Conservation (phyloP, 1,284 basidiomycete genomes). For the Tilletia caries region DNA sequence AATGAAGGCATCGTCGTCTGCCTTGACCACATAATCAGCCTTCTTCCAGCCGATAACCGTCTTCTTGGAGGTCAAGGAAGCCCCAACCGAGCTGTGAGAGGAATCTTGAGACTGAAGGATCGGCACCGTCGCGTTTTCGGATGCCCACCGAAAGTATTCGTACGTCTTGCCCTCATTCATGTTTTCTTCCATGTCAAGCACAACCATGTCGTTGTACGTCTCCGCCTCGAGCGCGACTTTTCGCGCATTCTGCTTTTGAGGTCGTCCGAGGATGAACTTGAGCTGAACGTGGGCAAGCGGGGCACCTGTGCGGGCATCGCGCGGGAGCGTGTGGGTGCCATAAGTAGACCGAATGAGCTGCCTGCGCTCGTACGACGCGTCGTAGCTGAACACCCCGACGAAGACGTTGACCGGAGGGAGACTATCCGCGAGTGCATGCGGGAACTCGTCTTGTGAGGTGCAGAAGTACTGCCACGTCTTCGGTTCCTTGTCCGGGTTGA, state of each 20-base stretch:
- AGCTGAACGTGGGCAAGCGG: slow-evolving; percentile 70
- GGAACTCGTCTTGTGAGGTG: slow-evolving; percentile 59
- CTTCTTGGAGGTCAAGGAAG: not conserved
- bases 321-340: slow-evolving; percentile 65
- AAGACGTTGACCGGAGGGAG: slow-evolving; percentile 85
- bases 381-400: slow-evolving; percentile 86
- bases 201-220: slow-evolving; percentile 81
- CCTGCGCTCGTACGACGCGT: slow-evolving; percentile 71
- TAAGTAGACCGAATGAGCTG: slow-evolving; percentile 87
- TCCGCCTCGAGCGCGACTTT: slow-evolving; percentile 85
- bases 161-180: slow-evolving; percentile 87
- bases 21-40: slow-evolving; percentile 52
- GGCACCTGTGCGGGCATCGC: slow-evolving; percentile 45
- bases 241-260: slow-evolving; percentile 72
- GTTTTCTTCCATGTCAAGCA: slow-evolving; percentile 80
- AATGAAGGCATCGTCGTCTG: slow-evolving; percentile 51
- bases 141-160: slow-evolving; percentile 79
- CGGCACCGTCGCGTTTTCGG: slow-evolving; percentile 88
- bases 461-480: slow-evolving; percentile 92
- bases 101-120: slow-evolving; percentile 24
- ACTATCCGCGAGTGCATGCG: slow-evolving; percentile 59
- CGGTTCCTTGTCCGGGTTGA: slow-evolving; percentile 92
- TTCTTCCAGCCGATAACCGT: slow-evolving; percentile 47
- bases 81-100: not conserved
- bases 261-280: slow-evolving; percentile 85